Conservation (phyloP, 2,329 filamentous ascomycete species). For the Paraphoma chrysanthemicola region DNA sequence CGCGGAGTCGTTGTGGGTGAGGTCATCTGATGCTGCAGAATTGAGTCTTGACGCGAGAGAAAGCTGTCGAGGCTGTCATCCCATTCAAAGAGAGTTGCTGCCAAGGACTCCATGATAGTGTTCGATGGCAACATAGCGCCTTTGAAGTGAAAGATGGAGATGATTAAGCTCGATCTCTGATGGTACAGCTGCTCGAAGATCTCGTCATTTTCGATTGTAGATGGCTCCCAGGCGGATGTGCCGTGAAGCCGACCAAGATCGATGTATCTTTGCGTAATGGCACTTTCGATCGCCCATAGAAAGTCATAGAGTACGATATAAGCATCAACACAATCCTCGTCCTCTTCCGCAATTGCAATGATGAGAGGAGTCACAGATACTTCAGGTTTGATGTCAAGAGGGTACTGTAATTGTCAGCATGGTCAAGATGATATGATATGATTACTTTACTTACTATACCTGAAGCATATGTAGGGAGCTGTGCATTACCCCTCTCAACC, state of each 20-base stretch:
- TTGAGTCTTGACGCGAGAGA: slow-evolving; percentile 27
- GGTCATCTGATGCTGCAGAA: slow-evolving; percentile 15
- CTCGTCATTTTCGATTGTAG: slow-evolving; percentile 25
- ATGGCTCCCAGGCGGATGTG: slow-evolving; percentile 9
- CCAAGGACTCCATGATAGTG: slow-evolving; percentile 27
- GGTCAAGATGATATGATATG: neutral
- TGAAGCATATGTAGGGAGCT: slow-evolving; percentile 35
- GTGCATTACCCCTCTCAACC: slow-evolving; percentile 27
- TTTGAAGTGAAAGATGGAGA: slow-evolving; percentile 31
- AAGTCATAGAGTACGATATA: slow-evolving; percentile 45
- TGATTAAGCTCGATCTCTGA: slow-evolving; percentile 27
- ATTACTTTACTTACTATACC: slow-evolving; percentile 33
- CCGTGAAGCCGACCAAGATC: slow-evolving; percentile 33
- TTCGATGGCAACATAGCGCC: slow-evolving; percentile 26
- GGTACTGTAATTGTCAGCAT: slow-evolving; percentile 37
- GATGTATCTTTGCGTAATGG: slow-evolving; percentile 45
- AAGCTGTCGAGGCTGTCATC: slow-evolving; percentile 26
- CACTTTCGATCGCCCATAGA: slow-evolving; percentile 44
- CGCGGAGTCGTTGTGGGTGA: slow-evolving; percentile 12
- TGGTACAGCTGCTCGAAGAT: slow-evolving; percentile 29
- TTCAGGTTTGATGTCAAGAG: slow-evolving; percentile 38
- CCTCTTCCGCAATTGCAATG: slow-evolving; percentile 32
- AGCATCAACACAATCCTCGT: slow-evolving; percentile 34
- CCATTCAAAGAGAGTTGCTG: slow-evolving; percentile 31
- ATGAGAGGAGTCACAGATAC: slow-evolving; percentile 29